Evolutionary conservation across 2,329 filamentous ascomycete species (phyloP).

Genomic region (Colletotrichum euphorbiae): DNA sequence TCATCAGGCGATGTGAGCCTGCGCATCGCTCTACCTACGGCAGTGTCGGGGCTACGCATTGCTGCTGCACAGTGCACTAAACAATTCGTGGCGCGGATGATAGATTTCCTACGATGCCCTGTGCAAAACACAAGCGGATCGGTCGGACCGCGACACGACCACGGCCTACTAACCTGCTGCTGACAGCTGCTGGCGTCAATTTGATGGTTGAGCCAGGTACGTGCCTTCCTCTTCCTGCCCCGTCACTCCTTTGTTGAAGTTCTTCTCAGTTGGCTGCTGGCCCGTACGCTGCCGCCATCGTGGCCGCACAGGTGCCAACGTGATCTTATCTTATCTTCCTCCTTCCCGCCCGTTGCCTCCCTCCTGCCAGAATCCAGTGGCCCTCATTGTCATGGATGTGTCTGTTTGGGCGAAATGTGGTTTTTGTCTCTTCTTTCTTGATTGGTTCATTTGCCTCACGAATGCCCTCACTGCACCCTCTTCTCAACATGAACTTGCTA

Average conservation of each 20-base stretch:
- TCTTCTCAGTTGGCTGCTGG: too few relatives aligned
- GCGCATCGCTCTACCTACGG: slow-evolving; percentile 5
- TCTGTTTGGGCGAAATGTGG: too few relatives aligned
- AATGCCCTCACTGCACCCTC: slow-evolving; percentile 3
- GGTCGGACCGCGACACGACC: slow-evolving; percentile 12
- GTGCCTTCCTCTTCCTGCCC: too few relatives aligned
- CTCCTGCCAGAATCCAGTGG: neutral
- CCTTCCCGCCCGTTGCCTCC: neutral
- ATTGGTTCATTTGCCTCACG: neutral
- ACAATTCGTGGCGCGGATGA: neutral
- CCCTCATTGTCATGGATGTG: too few relatives aligned
- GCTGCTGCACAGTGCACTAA: neutral
- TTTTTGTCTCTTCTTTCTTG: neutral
- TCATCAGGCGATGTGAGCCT: slow-evolving; percentile 18
- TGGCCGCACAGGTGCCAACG: slow-evolving; percentile 21
- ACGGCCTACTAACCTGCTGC: too few relatives aligned
- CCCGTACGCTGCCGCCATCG: neutral
- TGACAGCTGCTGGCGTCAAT: too few relatives aligned
- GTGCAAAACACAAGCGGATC: slow-evolving; percentile 28
- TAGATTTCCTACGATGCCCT: slow-evolving; percentile 5
- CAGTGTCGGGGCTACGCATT: neutral
- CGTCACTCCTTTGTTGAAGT: too few relatives aligned
- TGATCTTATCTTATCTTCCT: slow-evolving; percentile 24
- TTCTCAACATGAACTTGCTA: neutral
- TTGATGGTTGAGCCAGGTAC: too few relatives aligned